Percentiles rank a stretch among this genome's conserved stretches.
Conservation (phyloP, 768 basidiomycete species). For the Jaapia argillacea region DNA sequence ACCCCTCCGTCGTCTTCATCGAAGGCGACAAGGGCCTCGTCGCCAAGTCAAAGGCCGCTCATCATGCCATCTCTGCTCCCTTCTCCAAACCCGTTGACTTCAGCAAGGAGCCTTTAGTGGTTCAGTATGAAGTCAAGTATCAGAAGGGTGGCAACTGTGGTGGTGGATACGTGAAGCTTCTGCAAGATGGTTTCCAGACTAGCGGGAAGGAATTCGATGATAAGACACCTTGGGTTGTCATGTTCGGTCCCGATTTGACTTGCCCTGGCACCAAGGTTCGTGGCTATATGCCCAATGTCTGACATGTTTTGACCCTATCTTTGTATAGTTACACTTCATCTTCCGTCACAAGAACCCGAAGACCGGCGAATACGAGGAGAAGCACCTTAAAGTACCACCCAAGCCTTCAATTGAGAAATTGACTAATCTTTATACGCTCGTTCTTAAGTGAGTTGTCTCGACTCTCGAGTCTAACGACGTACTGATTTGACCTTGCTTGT, state of each 20-base stretch:
- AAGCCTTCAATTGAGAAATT: slow-evolving; percentile 81
- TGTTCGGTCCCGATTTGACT: slow-evolving; percentile 96
- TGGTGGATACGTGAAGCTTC: slow-evolving; percentile 96
- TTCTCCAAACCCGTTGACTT: slow-evolving; percentile 75
- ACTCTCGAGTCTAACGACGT: background rate
- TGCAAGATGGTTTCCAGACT: slow-evolving; percentile 90
- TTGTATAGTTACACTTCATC: slow-evolving; percentile 85
- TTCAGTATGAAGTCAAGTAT: slow-evolving; percentile 99
- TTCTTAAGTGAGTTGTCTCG: slow-evolving; percentile 61
- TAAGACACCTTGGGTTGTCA: slow-evolving; percentile 89
- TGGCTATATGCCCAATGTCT: background rate
- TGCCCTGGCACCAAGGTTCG: slow-evolving; percentile 84
- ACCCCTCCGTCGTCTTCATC: slow-evolving; percentile 66
- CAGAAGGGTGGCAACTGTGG: slow-evolving; percentile 99
- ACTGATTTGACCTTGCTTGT: slow-evolving; percentile 3
- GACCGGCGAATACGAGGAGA: slow-evolving; percentile 92
- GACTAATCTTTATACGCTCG: slow-evolving; percentile 90
- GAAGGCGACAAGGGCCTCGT: slow-evolving; percentile 88
- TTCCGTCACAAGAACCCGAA: slow-evolving; percentile 96
- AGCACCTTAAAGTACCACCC: slow-evolving; percentile 80
- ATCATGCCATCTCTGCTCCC: slow-evolving; percentile 96
- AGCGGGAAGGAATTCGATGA: slow-evolving; percentile 90
- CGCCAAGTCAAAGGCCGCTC: slow-evolving; percentile 93
- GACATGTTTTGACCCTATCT: background rate
- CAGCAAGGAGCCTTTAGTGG: slow-evolving; percentile 76